Conservation (phyloP, 805 yeast genomes). For the Lipomyces mesembrius region DNA sequence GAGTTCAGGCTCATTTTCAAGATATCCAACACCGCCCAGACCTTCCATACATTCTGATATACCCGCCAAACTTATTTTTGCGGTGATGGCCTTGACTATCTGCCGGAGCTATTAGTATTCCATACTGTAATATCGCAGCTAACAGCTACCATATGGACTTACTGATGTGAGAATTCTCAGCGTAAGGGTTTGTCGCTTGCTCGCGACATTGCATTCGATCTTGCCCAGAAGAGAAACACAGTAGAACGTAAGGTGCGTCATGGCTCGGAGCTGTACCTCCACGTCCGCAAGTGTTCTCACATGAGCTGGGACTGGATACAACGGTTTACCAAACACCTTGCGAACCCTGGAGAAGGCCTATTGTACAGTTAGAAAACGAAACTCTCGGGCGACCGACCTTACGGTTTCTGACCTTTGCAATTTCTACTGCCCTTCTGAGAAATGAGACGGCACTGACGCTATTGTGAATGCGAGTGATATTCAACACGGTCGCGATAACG, state of each 20-base stretch:
- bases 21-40: conserved; percentile 44
- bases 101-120: background rate
- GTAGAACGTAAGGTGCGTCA: conserved; percentile 39
- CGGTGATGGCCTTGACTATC: conserved; percentile 39
- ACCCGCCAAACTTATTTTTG: conserved; percentile 41
- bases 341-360: conserved; percentile 41
- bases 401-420: conserved; percentile 15
- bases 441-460: conserved; percentile 39
- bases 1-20: conserved; percentile 43
- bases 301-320: conserved; percentile 40
- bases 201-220: conserved; percentile 32
- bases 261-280: conserved; percentile 39
- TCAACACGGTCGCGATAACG: conserved; percentile 42
- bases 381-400: background rate
- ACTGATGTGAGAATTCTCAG: conserved; percentile 42
- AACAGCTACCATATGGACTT: background rate
- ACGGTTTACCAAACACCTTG: conserved; percentile 40
- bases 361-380: conserved; percentile 24
- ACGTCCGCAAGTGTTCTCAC: conserved; percentile 41
- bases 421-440: conserved; percentile 40
- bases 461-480: conserved; percentile 42
- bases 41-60: conserved; percentile 46
- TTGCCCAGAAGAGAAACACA: conserved; percentile 40
- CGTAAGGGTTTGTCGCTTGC: conserved; percentile 36
- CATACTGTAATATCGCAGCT: too few species aligned